Percentiles rank a stretch among this genome's conserved stretches.
Conservation (phyloP, 805 yeast genomes). For the Candida insectorum region DNA sequence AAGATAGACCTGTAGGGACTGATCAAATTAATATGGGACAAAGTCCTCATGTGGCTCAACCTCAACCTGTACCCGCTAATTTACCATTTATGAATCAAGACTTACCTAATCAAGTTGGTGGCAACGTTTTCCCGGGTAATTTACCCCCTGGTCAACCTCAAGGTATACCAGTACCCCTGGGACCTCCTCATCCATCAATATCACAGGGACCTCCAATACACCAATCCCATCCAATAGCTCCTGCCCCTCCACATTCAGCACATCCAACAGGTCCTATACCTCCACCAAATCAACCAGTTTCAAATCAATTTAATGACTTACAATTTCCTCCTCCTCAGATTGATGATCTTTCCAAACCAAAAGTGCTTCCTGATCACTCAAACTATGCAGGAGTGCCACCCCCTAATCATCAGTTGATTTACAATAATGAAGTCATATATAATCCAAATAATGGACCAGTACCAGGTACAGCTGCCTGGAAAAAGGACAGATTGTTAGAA, state of each 20-base stretch:
- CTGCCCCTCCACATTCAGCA: no score
- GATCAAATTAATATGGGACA: neutral
- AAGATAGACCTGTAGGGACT: neutral
- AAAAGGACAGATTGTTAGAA: conserved; percentile 57
- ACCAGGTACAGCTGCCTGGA: conserved; percentile 69
- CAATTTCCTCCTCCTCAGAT: neutral
- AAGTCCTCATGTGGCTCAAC: neutral
- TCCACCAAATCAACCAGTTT: neutral
- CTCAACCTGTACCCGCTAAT: neutral
- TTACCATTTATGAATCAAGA: no score
- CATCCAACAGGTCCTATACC: no score
- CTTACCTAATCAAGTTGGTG: no score
- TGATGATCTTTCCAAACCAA: neutral
- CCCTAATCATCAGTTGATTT: conserved; percentile 50
- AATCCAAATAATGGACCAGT: conserved; percentile 53
- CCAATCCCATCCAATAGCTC: neutral
- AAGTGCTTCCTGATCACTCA: neutral
- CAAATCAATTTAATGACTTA: no score
- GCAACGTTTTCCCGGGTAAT: no score
- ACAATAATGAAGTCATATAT: conserved; percentile 53
- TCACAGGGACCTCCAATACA: neutral
- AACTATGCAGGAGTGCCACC: conserved; percentile 41
- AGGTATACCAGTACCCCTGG: neutral
- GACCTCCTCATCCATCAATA: neutral
- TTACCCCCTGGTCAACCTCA: neutral